Percentiles rank a stretch among this genome's conserved stretches.
Conservation (phyloP, 2,329 filamentous ascomycete genomes). For the Trichoderma sp. region DNA sequence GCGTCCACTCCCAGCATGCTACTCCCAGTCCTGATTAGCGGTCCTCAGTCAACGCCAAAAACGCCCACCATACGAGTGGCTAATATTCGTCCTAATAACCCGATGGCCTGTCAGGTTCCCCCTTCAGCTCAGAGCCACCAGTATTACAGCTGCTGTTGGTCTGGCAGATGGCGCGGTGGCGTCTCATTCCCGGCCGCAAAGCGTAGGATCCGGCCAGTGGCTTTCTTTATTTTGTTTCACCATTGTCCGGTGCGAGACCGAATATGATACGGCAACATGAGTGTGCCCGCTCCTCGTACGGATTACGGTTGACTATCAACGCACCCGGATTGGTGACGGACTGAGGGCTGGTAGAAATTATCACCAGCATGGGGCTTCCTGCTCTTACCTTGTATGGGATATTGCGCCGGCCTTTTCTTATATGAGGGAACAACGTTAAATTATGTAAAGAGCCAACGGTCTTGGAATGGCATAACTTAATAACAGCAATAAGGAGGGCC, state of each 20-base stretch:
- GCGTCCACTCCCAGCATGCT: slow-evolving; percentile 5
- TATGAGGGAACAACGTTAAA: not conserved
- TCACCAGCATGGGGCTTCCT: not conserved
- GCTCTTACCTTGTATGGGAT: not conserved
- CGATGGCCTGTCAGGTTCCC: not conserved
- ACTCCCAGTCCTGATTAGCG: slow-evolving; percentile 6
- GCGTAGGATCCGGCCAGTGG: slow-evolving; percentile 11
- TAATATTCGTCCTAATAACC: not conserved
- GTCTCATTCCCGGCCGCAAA: slow-evolving; percentile 11
- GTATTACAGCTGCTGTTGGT: not conserved
- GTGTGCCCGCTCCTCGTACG: not conserved
- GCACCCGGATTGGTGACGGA: not conserved
- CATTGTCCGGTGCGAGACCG: not conserved
- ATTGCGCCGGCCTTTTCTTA: not conserved
- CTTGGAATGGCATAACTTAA: not conserved
- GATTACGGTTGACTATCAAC: not conserved
- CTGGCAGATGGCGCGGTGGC: slow-evolving; percentile 4
- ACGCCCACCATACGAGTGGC: not conserved
- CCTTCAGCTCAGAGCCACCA: not conserved
- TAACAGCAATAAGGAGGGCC: not conserved
- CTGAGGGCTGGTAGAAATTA: not conserved
- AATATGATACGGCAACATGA: slow-evolving; percentile 1
- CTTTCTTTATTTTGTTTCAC: slow-evolving; percentile 6
- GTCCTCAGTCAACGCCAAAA: slow-evolving; percentile 2
- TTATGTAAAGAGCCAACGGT: slow-evolving; percentile 5